Base-by-base conservation (phyloP, 192 early-diverging fungal species). In the Geranomyces michiganensis region DNA sequence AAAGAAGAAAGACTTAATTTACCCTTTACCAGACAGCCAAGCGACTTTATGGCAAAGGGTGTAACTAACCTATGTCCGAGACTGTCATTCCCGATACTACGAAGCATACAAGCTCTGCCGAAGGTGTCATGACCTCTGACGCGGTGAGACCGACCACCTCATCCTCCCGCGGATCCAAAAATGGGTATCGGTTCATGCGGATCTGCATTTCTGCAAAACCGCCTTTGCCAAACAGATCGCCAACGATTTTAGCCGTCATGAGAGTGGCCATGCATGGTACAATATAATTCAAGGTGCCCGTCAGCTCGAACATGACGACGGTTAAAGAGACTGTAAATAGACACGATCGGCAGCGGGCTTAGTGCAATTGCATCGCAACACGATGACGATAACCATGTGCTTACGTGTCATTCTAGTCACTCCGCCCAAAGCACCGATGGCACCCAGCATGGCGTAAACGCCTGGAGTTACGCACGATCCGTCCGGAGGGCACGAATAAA, bases 251-350 rank as follows among this genome's bases (percentile, higher is more conserved):
- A 15, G 93, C 91, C 9, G 91, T 89, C 83, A 85, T 85, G 21
- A 92, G 72, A 2, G 79, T 80, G 14, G 80, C 63, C 82, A 84
- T 84, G 68, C 77, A 77, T 1, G 96, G 96, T 33, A 97, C 69
- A 36, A 97, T 92, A 72, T 99, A 98, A 51, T 93, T 94, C 46
- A 99, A 82, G 1, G 94, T 93, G 2, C 96, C 97, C 17, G 96
- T 99, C 48, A 99, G 84, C 78, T 99, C 97, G 80, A 99, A 99
- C 96, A 99, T 97, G 36, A 99, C 92, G n/a, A 99, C 96, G 4
- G 96, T 82, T 5, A 85, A 64, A 1, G 77, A 73, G 44, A 81
- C 67, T 43, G 74, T 5, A 85, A 64, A 1, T 74, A 73, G 44
- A 81, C 67, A 24, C 71, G 62, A 8, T 19, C 31, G 58, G 22